Evolutionary conservation across 1,139 yeast genomes (phyloP).

Genomic region (Candida sp.): DNA sequence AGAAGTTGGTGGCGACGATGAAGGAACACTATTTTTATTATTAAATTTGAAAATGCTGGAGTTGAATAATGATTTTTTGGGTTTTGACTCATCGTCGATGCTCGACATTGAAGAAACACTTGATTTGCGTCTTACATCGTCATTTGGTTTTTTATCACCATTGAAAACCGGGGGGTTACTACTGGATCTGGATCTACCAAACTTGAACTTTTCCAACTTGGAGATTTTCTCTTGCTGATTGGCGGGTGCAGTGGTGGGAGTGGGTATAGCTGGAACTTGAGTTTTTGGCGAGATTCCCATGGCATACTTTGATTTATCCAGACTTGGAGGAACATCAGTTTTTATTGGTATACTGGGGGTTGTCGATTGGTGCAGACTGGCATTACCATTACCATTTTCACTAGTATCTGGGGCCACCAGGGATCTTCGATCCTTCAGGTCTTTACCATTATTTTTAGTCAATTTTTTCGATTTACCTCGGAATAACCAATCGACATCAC

Average conservation of each 20-base stretch:
- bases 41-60: conserved; percentile 56
- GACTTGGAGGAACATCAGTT: not conserved
- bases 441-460: conserved; percentile 35
- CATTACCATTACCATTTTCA: not conserved
- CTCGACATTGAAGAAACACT: conserved; percentile 11
- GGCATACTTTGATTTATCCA: not conserved
- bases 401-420: not conserved
- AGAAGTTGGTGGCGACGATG: conserved; percentile 3
- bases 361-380: not conserved
- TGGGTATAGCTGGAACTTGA: conserved; percentile 2
- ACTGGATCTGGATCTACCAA: conserved; percentile 29
- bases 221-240: conserved; percentile 8
- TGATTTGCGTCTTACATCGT: conserved; percentile 5
- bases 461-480: conserved; percentile 61
- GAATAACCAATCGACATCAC: conserved; percentile 76
- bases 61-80: conserved; percentile 43
- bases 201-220: conserved; percentile 20
- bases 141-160: conserved; percentile 13
- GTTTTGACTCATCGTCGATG: conserved; percentile 8
- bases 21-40: no score
- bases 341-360: not conserved
- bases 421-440: conserved; percentile 6
- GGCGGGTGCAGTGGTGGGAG: conserved; percentile 1
- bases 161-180: conserved; percentile 23
- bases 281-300: not conserved